Evolutionary conservation across 306 rosid species (phyloP), one percentile per base, ranked within the genome.

Genomic region (Prinsepia uniflora): DNA sequence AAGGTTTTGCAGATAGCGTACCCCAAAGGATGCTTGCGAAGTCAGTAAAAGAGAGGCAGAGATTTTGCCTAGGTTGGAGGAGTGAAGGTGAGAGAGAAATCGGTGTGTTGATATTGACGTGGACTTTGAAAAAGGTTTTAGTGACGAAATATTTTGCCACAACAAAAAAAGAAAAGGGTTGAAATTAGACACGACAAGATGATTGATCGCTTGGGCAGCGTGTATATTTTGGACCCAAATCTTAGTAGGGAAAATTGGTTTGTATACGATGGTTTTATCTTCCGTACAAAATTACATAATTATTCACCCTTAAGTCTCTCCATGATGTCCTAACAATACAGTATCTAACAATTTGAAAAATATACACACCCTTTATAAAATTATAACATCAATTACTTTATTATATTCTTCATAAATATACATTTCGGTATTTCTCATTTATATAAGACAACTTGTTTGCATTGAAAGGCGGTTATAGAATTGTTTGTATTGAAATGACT

Each of bases 1-100:
- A 53, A 69, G 41, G 47, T 58, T 64, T 11, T 46, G 14, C 46
- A 46, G 60, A 63, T 46, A 77, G 76, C 50, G 72, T 60, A 43
- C 49, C 62, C 5, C 40, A 59, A 77, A 72, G 79, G 78, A 76
- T 67, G 80, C 78, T 76, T 53, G 82, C 71, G 83, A 71, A 63
- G 46, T 67, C 58, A 69, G 79, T 75, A 72, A 73, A 83, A 72
- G 74, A 22, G 22, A 57, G 45, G 75, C 76, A 55, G 76, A 58
- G 74, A 39, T 22, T 30, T 54, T 22, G 61, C n/a, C 47, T 41
- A 41, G 17, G 78, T 18, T 72, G 42, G 19, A 64, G 68, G 12
- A 36, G 67, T 8, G 54, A 57, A 18, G 72, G 65, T 36, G 70
- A 58, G n/a, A n/a, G n/a, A n/a, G 59, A 34, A 57, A 22, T 44